Conservation (phyloP, 805 yeast species). For the Barnettozyma pratensis region DNA sequence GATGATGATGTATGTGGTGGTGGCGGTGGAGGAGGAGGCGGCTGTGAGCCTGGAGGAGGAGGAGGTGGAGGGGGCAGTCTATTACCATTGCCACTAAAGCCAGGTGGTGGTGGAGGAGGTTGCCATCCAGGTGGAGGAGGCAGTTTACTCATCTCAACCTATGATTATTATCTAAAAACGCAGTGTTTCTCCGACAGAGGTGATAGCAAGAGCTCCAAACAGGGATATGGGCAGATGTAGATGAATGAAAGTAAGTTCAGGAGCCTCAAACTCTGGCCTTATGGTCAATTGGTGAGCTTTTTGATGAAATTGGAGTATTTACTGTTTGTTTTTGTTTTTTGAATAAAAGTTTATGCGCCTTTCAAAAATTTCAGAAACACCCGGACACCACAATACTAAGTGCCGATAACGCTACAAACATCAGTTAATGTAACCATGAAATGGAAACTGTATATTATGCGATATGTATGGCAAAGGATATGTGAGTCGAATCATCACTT, state of each 20-base stretch:
- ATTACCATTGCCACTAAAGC: conserved; percentile 10
- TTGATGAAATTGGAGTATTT: no score
- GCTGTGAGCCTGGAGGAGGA: conserved; percentile 26
- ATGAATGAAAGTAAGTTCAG: no score
- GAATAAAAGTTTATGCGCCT: neutral
- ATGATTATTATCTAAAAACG: neutral
- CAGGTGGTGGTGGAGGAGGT: conserved; percentile 27
- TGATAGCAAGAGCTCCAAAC: no score
- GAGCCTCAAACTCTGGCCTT: no score
- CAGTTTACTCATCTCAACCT: conserved; percentile 12
- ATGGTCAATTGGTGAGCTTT: neutral
- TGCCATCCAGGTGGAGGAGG: conserved; percentile 27
- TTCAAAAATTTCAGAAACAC: neutral
- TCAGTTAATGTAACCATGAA: no score
- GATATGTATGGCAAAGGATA: no score
- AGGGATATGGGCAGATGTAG: no score
- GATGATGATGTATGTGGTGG: conserved; percentile 20
- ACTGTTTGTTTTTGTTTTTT: neutral
- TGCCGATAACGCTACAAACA: no score
- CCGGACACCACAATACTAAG: neutral
- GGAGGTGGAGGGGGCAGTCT: conserved; percentile 25
- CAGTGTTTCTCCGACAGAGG: no score
- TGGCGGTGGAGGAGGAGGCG: conserved; percentile 31
- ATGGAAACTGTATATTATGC: no score
- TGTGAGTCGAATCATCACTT: no score